Evolutionary conservation across 2,329 filamentous ascomycete genomes (phyloP), one percentile per base, ranked within the genome.

Genomic region (Ophiocordyceps camponoti-saundersi): DNA sequence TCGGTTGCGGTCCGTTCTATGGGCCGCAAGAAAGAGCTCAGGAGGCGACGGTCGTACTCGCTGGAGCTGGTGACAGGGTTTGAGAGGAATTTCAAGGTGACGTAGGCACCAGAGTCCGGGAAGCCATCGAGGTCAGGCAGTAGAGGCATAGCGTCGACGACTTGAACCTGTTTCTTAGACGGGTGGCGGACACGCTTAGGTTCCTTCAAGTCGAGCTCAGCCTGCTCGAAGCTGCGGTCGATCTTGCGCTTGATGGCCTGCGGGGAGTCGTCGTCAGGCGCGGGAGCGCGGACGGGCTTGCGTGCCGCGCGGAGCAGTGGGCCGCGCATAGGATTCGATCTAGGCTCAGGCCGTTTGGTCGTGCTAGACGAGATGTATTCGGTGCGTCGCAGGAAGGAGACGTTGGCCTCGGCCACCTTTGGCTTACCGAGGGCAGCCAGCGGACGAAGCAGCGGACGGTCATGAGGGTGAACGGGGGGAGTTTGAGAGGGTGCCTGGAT

Each of bases 361-460:
- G 66, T 68, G 21, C 68, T 66, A 3, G 75, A 77, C 12, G 85
- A 85, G 58, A 95, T 95, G 67, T 96, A 96, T 64, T 98, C 92
- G 48, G 92, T 96, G 57, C 90, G 80, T 48, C 92, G 86, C 54
- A 98, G 75, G 74, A 98, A 98, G 52, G 87, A 95, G 47, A 95
- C 87, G 52, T 82, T 81, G 18, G 82, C 73, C 51, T 86, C 83
- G 51, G 78, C 77, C 41, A 79, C 75, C 55, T 85, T 85, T 42
- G 82, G 81, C 64, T 95, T 94, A 55, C 87, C 88, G 21, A 98
- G 75, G 44, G 86, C 80, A 34, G 87, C 79, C 34, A 95, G 77
- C 6, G 87, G 84, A 59, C 87, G 79, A 50, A 98, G 77, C 46
- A 98, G 80, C 13, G 79, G 75, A 52, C 85, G 79, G 67, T 98